Base-by-base conservation (phyloP, 192 early-diverging fungal genomes). In the Umbelopsis vinacea region DNA sequence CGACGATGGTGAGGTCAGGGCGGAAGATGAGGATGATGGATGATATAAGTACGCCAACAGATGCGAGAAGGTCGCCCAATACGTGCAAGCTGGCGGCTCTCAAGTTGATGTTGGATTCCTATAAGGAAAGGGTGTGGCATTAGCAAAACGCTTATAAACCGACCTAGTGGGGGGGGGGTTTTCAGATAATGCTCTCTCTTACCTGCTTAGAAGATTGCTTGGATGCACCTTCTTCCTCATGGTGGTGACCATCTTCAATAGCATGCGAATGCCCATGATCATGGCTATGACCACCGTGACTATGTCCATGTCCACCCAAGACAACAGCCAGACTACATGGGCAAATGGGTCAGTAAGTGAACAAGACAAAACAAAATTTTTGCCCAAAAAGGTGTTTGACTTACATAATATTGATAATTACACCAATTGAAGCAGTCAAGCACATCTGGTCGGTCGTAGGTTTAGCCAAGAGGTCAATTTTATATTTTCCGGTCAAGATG, bases 21-120 rank as follows among this genome's bases (percentile, higher is more conserved):
- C 86, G 81, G 71, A 89, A 77, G 19, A 82, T 76, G 24, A 95
- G 83, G 43, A 93, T 75, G 7, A 90, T 81, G 0, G 92, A 86
- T 0, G 93, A 92, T 48, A 93, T 91, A 9, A 95, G 74, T 21
- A 95, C 92, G 23, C 94, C 94, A 66, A 95, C 76, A 9, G 92
- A 94, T 0, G 87, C 88, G 21, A 95, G 74, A n/a, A 95, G 76
- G 75, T 95, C 94, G 14, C 92, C 92, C 29, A 95, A 75, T 35
- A 94, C 94, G 72, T 95, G 94, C 45, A 95, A 75, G 2, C 88
- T 84, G 0, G 94, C 94, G 8, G 94, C 85, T 11, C 86, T 83
- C 40, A 92, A 78, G 77, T 95, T 90, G 33, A 90, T 86, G 71
- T 88, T 91, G 19, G 68, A 48, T 84, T 79, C 73, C 71, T 74